These are phyloP conservation scores for Leptodontidium sp. DNA, from an alignment of 2,329 filamentous ascomycete species.

Conservation along the genomic window DNA sequence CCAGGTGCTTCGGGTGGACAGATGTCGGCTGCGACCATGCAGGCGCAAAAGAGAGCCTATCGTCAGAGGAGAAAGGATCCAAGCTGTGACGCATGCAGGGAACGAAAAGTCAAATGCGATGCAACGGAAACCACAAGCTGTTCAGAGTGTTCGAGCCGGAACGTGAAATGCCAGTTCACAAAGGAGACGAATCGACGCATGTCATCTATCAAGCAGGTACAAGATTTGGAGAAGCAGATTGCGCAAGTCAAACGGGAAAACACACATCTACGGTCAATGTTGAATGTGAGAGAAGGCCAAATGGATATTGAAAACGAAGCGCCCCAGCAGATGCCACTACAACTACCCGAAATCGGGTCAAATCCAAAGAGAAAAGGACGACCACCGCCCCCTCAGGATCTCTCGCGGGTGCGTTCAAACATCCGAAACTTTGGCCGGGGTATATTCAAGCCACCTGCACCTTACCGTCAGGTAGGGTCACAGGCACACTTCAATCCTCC, in stretches of 20 bases:
- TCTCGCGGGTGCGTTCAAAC: constrained; percentile 75
- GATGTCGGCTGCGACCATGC: constrained; percentile 57
- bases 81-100: constrained; percentile 94
- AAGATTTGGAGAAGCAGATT: constrained; percentile 94
- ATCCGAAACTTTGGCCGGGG: constrained; percentile 78
- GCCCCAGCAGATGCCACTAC: constrained; percentile 55
- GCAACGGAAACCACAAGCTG: constrained; percentile 96
- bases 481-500: constrained; percentile 59
- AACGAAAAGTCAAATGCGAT: constrained; percentile 88
- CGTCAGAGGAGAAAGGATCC: constrained; percentile 95
- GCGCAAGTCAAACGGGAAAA: constrained; percentile 83
- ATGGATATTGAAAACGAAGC: constrained; percentile 52
- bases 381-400: constrained; percentile 69
- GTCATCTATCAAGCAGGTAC: constrained; percentile 99
- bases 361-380: constrained; percentile 71
- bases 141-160: constrained; percentile 95
- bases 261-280: constrained; percentile 71
- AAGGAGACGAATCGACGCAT: constrained; percentile 98
- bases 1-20: constrained; percentile 54
- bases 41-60: constrained; percentile 91
- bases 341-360: constrained; percentile 70
- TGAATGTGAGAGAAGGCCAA: constrained; percentile 54
- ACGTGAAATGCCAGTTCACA: constrained; percentile 97
- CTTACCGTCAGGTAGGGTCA: constrained; percentile 64
- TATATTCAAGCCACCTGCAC: constrained; percentile 79